phyloP scores from a whole-genome alignment of 495 filamentous ascomycete genomes.

The Parathielavia hyrcaniae region DNA sequence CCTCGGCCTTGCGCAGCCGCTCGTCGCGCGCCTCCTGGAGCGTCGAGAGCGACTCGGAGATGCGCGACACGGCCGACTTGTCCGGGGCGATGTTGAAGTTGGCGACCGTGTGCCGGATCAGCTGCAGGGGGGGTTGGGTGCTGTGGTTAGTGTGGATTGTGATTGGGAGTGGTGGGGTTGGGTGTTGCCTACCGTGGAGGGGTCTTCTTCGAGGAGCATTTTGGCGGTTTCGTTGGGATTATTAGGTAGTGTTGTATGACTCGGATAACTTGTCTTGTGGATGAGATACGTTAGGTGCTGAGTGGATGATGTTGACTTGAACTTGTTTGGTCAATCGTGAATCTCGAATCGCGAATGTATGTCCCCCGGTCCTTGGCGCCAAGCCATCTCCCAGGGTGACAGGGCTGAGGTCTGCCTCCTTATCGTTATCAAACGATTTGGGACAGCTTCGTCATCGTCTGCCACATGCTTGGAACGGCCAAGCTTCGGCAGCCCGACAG shows the following conservation, averaged over 20 bases:
- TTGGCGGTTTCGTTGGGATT: constrained; percentile 32
- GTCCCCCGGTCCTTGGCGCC: constrained; percentile 17
- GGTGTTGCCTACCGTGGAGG: constrained; percentile 58
- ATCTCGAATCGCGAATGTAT: constrained; percentile 5
- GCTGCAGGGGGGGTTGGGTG: constrained; percentile 41
- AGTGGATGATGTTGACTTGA: not conserved
- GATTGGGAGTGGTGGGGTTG: not conserved
- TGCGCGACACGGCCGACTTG: constrained; percentile 76
- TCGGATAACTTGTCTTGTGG: not conserved
- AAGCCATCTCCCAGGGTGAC: constrained; percentile 23
- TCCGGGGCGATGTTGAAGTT: constrained; percentile 95
- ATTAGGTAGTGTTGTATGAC: not conserved
- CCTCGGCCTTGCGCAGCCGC: constrained; percentile 65
- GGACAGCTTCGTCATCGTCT: constrained; percentile 32
- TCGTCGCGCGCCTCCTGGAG: constrained; percentile 72
- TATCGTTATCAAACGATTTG: constrained; percentile 34
- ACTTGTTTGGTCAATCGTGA: too few species aligned
- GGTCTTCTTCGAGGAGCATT: constrained; percentile 97
- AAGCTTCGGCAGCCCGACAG: not conserved
- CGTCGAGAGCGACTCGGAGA: constrained; percentile 72
- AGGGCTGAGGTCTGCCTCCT: constrained; percentile 7
- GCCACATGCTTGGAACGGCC: constrained; percentile 17
- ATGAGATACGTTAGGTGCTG: not conserved
- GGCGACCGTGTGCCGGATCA: constrained; percentile 80
- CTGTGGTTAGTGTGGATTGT: not conserved